Percentiles rank a stretch among this genome's conserved stretches.
Evolutionary conservation across 331 rosid species (phyloP).

Genomic region (Telfairia occidentalis): DNA sequence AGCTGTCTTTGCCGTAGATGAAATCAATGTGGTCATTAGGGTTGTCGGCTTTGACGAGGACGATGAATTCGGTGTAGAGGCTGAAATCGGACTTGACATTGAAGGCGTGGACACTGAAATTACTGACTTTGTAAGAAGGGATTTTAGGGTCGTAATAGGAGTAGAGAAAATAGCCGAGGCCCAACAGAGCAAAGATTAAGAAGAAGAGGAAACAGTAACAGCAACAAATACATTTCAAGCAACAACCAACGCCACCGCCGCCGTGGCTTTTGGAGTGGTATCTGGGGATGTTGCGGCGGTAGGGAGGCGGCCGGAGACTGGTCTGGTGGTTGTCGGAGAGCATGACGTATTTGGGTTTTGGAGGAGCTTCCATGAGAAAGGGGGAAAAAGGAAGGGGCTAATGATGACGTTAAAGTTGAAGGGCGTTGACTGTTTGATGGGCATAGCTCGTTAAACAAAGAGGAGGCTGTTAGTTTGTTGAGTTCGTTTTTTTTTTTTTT

Average conservation of each 20-base stretch:
- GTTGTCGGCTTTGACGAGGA: constrained; percentile 37
- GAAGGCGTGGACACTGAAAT: constrained; percentile 26
- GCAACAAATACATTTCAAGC: constrained; percentile 24
- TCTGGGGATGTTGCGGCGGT: constrained; percentile 17
- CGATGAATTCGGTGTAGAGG: constrained; percentile 23
- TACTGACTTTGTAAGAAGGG: constrained; percentile 34
- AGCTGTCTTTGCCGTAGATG: constrained; percentile 26
- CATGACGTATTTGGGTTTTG: constrained; percentile 13
- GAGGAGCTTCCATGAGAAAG: constrained; percentile 21
- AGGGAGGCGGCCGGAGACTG: constrained; percentile 28
- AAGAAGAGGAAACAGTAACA: constrained; percentile 25
- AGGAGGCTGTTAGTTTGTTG: background rate
- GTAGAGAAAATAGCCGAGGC: background rate
- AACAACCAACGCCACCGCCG: constrained; percentile 6
- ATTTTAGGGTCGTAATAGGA: constrained; percentile 20
- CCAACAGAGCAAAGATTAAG: constrained; percentile 15
- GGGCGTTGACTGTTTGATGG: background rate
- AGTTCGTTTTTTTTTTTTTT: background rate
- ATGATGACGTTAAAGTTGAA: too few species aligned
- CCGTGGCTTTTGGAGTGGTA: constrained; percentile 1
- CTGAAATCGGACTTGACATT: constrained; percentile 6
- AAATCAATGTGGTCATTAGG: constrained; percentile 41
- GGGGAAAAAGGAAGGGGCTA: background rate
- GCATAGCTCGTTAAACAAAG: background rate
- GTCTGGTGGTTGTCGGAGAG: constrained; percentile 13